Conservation (phyloP, 352 stramenopile species). For the Globisporangium echinulatum region DNA sequence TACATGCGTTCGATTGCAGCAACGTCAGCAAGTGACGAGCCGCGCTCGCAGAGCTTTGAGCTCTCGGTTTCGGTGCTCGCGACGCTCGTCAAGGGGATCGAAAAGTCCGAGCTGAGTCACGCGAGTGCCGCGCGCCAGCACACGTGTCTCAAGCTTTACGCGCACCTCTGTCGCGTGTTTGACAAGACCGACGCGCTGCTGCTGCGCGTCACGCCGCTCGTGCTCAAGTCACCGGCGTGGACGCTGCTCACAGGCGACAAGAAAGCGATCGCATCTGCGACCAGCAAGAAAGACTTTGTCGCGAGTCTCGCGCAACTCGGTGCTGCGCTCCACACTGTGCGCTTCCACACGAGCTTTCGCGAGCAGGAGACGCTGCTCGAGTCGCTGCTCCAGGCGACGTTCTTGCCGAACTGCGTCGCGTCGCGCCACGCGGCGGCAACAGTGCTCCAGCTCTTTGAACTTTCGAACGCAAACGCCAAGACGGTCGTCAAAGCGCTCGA, state of each 20-base stretch:
- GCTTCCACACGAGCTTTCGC: slow-evolving; percentile 34
- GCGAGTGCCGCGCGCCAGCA: slow-evolving; percentile 40
- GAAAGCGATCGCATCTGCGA: slow-evolving; percentile 33
- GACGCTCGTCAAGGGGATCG: slow-evolving; percentile 40
- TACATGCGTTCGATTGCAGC: background rate
- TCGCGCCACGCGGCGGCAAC: slow-evolving; percentile 60
- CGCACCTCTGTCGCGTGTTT: slow-evolving; percentile 46
- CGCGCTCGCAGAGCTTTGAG: slow-evolving; percentile 42
- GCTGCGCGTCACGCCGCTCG: slow-evolving; percentile 23
- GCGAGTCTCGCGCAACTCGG: slow-evolving; percentile 43
- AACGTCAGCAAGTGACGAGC: background rate
- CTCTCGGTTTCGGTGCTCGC: slow-evolving; percentile 32
- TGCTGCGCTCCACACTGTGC: slow-evolving; percentile 49
- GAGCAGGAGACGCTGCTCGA: slow-evolving; percentile 36
- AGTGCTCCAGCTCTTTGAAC: slow-evolving; percentile 41
- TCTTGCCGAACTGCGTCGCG: slow-evolving; percentile 33
- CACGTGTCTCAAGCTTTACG: slow-evolving; percentile 53
- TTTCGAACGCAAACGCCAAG: slow-evolving; percentile 28
- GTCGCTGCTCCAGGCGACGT: slow-evolving; percentile 45
- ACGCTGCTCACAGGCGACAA: slow-evolving; percentile 34
- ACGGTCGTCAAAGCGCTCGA: slow-evolving; percentile 40
- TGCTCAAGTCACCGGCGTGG: slow-evolving; percentile 53
- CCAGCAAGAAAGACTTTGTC: slow-evolving; percentile 44
- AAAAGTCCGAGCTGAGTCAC: slow-evolving; percentile 43
- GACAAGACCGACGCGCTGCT: slow-evolving; percentile 39